Evolutionary conservation across 352 stramenopile genomes (phyloP), one percentile per base, ranked within the genome.

Genomic region (Globisporangium recalcitrans): DNA sequence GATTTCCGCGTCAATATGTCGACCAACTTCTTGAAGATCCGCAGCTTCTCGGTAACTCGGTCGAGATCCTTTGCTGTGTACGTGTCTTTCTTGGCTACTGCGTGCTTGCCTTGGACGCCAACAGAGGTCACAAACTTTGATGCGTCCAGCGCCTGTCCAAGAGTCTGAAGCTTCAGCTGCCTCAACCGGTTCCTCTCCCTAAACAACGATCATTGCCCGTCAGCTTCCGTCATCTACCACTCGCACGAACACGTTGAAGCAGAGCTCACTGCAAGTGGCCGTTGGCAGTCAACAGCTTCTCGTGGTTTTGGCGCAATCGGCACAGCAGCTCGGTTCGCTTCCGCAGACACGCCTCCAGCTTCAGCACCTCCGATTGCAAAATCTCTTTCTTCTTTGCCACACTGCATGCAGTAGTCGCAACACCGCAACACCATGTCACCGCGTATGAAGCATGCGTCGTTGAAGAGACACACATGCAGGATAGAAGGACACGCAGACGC

Each of bases 371-470:
- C 19, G 56, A 42, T 13, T 62, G 42, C 42, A 62, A 26, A 19
- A 62, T 62, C 56, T 62, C 56, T 38, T 62, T 62, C 31, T 62
- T 62, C 56, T 62, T 62, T 8, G 42, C 56, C 42, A 62, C 53
- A 8, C 53, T 60, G 27, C 27, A 5, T 5, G 27, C 5, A 31
- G 16, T 31, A 7, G 9, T 11, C 10, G 36, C 26, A 31, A 1
- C 14, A 54, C 2, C 4, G 34, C 47, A 53, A 36, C 1, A 9
- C 32, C 11, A 38, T 9, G 5, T 8, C 22, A 4, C 2, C 24
- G 19, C 3, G 16, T n/a, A 29, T 51, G n/a, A n/a, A 53, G 26
- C 29, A 10, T n/a, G 8, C 16, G 14, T 4, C 22, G 21, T 2
- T 5, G 14, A 0, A 22, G 9, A 36, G 3, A 44, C 14, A 54